These are phyloP conservation scores for Apiotrichum gamsii DNA, from an alignment of 1,284 basidiomycete genomes.

Conservation along the genomic window DNA sequence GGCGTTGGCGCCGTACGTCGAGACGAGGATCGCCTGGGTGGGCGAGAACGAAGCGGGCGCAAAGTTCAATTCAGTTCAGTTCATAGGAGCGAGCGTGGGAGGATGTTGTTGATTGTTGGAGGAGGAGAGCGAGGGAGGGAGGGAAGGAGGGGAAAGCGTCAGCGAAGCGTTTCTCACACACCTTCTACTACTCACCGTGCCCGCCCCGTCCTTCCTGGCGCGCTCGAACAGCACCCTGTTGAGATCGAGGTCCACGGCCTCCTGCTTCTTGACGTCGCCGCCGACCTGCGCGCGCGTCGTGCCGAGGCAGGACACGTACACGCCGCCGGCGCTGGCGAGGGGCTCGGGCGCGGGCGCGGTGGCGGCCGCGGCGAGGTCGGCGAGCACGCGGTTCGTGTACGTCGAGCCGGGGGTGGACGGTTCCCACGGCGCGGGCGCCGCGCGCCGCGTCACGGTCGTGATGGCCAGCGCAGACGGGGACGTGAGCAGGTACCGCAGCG, in stretches of 20 bases:
- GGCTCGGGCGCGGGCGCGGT: constrained; percentile 1
- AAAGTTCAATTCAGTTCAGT: too few relatives aligned
- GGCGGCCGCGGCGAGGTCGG: constrained; percentile 22
- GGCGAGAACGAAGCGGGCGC: too few relatives aligned
- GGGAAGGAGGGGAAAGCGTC: background rate
- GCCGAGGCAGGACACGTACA: constrained; percentile 38
- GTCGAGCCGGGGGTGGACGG: constrained; percentile 15
- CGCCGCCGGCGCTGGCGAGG: constrained; percentile 18
- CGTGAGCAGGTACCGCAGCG: constrained; percentile 27
- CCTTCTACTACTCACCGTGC: constrained; percentile 24
- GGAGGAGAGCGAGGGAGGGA: too few relatives aligned
- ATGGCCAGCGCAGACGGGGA: constrained; percentile 29
- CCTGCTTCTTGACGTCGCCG: constrained; percentile 21
- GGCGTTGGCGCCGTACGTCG: constrained; percentile 23
- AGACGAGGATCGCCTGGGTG: constrained; percentile 40
- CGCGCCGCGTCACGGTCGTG: constrained; percentile 37
- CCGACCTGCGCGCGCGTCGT: constrained; percentile 40
- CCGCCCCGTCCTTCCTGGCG: constrained; percentile 38
- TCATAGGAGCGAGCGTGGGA: too few relatives aligned
- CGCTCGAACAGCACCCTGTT: constrained; percentile 37
- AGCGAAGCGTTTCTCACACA: background rate
- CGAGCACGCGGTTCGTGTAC: constrained; percentile 24
- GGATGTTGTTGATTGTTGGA: too few relatives aligned
- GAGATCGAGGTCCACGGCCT: constrained; percentile 36
- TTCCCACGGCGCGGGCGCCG: constrained; percentile 6